Conservation (phyloP, 2,329 filamentous ascomycete species). For the Graphilbum sp. region DNA sequence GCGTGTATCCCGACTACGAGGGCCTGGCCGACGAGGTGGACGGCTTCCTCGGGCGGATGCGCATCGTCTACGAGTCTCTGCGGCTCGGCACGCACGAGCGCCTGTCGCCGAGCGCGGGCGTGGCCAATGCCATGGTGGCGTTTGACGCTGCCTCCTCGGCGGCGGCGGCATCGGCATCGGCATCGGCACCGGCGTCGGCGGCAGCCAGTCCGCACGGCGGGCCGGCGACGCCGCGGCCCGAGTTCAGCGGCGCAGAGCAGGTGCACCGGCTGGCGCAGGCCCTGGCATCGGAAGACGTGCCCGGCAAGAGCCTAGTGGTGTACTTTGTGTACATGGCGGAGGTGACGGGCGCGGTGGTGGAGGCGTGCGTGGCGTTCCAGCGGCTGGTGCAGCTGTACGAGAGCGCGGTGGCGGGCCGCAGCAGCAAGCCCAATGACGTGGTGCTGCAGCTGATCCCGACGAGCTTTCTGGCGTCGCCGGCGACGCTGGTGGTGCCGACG, state of each 20-base stretch:
- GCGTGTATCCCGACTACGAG: slow-evolving; percentile 50
- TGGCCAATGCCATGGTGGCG: slow-evolving; percentile 31
- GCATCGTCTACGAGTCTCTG: slow-evolving; percentile 55
- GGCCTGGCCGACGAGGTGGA: slow-evolving; percentile 44
- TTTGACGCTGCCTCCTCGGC: slow-evolving; percentile 27
- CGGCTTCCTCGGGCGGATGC: slow-evolving; percentile 50
- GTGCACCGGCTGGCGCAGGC: slow-evolving; percentile 31
- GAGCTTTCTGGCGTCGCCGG: slow-evolving; percentile 47
- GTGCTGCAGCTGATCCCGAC: slow-evolving; percentile 62
- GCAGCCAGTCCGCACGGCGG: not conserved
- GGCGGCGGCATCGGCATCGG: slow-evolving; percentile 13
- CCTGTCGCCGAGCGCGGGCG: slow-evolving; percentile 24
- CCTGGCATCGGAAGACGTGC: slow-evolving; percentile 23
- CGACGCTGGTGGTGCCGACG: slow-evolving; percentile 44
- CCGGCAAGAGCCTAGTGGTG: slow-evolving; percentile 50
- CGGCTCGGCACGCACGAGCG: slow-evolving; percentile 52
- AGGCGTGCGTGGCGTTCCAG: slow-evolving; percentile 60
- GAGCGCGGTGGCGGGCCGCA: slow-evolving; percentile 15
- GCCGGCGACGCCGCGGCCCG: slow-evolving; percentile 18
- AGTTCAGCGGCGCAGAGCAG: slow-evolving; percentile 29
- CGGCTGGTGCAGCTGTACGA: slow-evolving; percentile 51
- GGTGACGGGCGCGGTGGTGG: slow-evolving; percentile 43
- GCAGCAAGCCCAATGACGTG: slow-evolving; percentile 42
- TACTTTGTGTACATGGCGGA: slow-evolving; percentile 60
- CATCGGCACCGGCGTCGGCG: not conserved